Evolutionary conservation across 257 asterid genomes (phyloP).

Genomic region (Cynanchum wilfordii): DNA sequence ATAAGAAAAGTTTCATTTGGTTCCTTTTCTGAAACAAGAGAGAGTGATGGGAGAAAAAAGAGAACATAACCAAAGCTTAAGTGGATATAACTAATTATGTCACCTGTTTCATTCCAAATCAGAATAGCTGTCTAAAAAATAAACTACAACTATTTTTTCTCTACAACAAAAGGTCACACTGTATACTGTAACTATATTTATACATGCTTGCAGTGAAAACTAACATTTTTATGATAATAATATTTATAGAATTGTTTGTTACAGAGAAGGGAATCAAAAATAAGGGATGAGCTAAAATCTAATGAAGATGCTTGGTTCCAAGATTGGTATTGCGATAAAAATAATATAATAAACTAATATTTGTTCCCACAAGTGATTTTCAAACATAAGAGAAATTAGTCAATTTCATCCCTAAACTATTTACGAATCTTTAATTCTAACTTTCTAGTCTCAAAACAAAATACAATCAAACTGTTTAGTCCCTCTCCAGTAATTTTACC

Average conservation of each 20-base stretch:
- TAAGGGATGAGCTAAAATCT: neutral
- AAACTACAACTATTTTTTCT: neutral
- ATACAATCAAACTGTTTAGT: too few species aligned
- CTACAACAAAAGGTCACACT: neutral
- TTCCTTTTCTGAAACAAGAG: neutral
- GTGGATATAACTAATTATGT: neutral
- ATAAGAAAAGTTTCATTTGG: neutral
- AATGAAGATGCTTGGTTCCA: neutral
- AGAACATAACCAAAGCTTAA: too few species aligned
- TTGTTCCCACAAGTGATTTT: neutral
- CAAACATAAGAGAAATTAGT: neutral
- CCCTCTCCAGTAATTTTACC: too few species aligned
- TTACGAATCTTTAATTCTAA: too few species aligned
- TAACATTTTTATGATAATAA: neutral
- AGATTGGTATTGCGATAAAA: neutral
- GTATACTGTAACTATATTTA: neutral
- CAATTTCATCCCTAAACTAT: too few species aligned
- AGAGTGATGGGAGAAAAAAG: neutral
- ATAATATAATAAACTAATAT: neutral
- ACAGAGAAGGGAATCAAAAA: neutral
- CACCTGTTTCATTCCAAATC: neutral
- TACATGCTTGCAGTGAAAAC: neutral
- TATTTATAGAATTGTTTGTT: neutral
- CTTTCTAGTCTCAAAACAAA: too few species aligned
- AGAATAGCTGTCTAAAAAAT: neutral